Percentiles rank a stretch among this genome's conserved stretches.
These are phyloP conservation scores for Paramecium primaurelia DNA, from an alignment of 73 alveolate species.

Conservation along the genomic window DNA sequence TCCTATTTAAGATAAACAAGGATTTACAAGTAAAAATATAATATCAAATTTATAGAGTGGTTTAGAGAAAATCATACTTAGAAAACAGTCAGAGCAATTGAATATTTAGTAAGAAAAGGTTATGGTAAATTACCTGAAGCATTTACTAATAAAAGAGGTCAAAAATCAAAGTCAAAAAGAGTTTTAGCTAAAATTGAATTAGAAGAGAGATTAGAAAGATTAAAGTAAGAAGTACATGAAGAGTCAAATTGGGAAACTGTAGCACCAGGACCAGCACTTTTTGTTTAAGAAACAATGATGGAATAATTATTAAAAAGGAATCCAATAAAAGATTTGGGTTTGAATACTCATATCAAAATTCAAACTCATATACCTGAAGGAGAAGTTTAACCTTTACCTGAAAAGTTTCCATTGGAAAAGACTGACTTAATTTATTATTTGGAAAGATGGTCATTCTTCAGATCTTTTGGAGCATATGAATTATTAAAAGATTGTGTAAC, in stretches of 20 bases:
- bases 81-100: not conserved
- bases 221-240: not conserved
- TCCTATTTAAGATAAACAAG: not conserved
- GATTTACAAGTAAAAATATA: not conserved
- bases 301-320: not conserved
- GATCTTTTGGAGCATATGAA: not conserved
- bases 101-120: not conserved
- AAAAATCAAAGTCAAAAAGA: not conserved
- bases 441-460: constrained; percentile 42
- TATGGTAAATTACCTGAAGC: not conserved
- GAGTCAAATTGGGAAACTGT: not conserved
- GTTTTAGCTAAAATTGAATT: not conserved
- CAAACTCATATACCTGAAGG: not conserved
- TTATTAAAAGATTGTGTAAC: not conserved
- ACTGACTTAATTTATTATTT: not conserved
- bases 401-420: not conserved
- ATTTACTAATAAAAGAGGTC: not conserved
- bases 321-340: not conserved
- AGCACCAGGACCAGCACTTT: not conserved
- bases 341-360: not conserved
- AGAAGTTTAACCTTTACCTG: not conserved
- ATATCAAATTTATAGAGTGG: not conserved
- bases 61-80: constrained; percentile 11
- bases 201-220: not conserved
- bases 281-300: not conserved